phyloP scores from a whole-genome alignment of 495 filamentous ascomycete genomes.

The Aspergillus panamensis region DNA sequence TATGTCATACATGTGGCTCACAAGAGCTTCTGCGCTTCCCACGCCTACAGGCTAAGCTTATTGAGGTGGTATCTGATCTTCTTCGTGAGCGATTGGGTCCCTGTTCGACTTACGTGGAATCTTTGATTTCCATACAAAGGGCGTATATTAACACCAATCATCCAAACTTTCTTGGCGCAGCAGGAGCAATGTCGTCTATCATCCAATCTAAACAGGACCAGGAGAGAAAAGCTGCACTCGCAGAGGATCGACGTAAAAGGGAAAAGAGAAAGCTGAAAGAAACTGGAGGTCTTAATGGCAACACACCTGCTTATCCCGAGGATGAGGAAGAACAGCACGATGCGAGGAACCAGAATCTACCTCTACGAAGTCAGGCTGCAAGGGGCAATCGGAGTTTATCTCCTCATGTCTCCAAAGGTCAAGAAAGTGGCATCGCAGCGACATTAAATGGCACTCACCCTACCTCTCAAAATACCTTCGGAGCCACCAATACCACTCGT shows the following conservation, averaged over 20 bases:
- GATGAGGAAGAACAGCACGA: slow-evolving; percentile 62
- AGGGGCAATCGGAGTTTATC: slow-evolving; percentile 75
- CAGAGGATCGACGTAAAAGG: slow-evolving; percentile 79
- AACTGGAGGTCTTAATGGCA: slow-evolving; percentile 70
- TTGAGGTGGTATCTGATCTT: slow-evolving; percentile 96
- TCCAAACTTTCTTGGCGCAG: slow-evolving; percentile 95
- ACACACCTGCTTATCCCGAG: slow-evolving; percentile 63
- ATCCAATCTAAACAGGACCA: slow-evolving; percentile 91
- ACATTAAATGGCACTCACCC: slow-evolving; percentile 65
- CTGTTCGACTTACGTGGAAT: slow-evolving; percentile 86
- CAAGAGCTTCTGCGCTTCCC: slow-evolving; percentile 90
- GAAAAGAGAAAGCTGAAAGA: slow-evolving; percentile 81
- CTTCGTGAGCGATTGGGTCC: slow-evolving; percentile 89
- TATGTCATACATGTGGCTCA: slow-evolving; percentile 97
- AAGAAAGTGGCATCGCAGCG: slow-evolving; percentile 57
- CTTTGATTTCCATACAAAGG: slow-evolving; percentile 92
- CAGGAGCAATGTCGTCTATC: slow-evolving; percentile 96
- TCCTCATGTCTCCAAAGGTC: slow-evolving; percentile 64
- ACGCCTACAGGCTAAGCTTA: slow-evolving; percentile 91
- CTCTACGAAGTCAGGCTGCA: slow-evolving; percentile 54
- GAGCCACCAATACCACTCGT: slow-evolving; percentile 51
- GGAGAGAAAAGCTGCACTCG: slow-evolving; percentile 72
- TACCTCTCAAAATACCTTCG: slow-evolving; percentile 59
- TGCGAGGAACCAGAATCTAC: slow-evolving; percentile 48
- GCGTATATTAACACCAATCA: slow-evolving; percentile 99